Evolutionary conservation across 2,329 filamentous ascomycete genomes (phyloP), one percentile per base, ranked within the genome.

Genomic region (Tolypocladium inflatum): DNA sequence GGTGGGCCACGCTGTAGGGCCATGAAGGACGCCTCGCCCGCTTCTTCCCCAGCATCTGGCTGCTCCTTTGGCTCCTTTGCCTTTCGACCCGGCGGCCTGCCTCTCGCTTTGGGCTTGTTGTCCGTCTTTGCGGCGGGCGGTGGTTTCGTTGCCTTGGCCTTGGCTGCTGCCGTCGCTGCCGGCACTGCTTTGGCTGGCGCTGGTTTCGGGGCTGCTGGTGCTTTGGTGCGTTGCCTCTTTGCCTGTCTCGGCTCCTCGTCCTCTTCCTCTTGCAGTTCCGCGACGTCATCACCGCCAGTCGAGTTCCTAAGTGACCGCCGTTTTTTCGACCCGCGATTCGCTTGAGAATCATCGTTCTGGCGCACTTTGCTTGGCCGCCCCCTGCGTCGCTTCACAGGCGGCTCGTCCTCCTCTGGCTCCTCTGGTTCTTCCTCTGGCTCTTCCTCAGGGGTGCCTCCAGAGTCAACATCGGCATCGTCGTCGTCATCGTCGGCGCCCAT

Each of bases 1-100:
- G 82, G 82, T 2, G 82, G 81, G 0, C 80, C 80, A 10, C 78
- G 78, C 42, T 81, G 79, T 11, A 83, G 71, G 3, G 78, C 78
- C 30, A 75, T 66, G 17, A 77, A 70, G 0, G 76, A 79, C 9
- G 76, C 74, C 41, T 82, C 81, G 11, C 70, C 71, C 2, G 72
- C 75, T 3, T 75, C 70, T 4, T 71, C 58, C 5, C 76, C 75
- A 35, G 13, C 19, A 11, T 19, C 55, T 13, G 30, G 81, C 79
- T 8, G 64, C 69, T 1, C n/a, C n/a, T n/a, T n/a, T n/a, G n/a
- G 71, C 74, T 4, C 74, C 70, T 17, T 70, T 70, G n/a, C 73
- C 74, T 68, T 68, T 43, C 64, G 63, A 8, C 63, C 63, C 15
- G 62, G 63, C 50, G 63, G 66, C 21, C 65, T 65, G 45, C 59